Percentiles rank a stretch among this genome's conserved stretches.
These are phyloP conservation scores for Backusella psychrophila DNA, from an alignment of 192 early-diverging fungal species.

Conservation along the genomic window DNA sequence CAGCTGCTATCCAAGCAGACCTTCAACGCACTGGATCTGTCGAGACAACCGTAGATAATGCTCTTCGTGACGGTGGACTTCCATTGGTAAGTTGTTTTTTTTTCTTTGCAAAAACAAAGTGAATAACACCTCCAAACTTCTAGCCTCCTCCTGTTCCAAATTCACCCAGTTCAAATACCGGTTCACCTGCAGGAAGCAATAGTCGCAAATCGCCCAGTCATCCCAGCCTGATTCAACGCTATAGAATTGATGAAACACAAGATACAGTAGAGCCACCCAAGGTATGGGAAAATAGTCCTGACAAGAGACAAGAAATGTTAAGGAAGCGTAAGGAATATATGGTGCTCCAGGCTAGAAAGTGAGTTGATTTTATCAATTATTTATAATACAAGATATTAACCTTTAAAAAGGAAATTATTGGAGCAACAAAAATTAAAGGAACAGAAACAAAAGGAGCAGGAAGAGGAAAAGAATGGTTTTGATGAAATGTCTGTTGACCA, in stretches of 20 bases:
- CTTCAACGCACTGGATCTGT: slow-evolving; percentile 82
- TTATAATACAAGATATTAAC: neutral
- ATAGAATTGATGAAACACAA: slow-evolving; percentile 46
- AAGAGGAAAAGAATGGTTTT: neutral
- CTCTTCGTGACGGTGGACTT: slow-evolving; percentile 61
- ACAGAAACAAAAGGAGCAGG: neutral
- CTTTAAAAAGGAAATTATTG: slow-evolving; percentile 17
- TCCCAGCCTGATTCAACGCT: slow-evolving; percentile 48
- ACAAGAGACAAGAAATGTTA: slow-evolving; percentile 59
- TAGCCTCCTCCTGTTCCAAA: slow-evolving; percentile 5
- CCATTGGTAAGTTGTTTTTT: slow-evolving; percentile 44
- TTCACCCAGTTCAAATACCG: slow-evolving; percentile 11
- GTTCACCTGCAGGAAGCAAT: slow-evolving; percentile 32
- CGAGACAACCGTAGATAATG: slow-evolving; percentile 78
- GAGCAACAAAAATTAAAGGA: slow-evolving; percentile 14
- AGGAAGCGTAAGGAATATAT: slow-evolving; percentile 67
- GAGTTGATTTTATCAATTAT: neutral
- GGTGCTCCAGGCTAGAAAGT: slow-evolving; percentile 70
- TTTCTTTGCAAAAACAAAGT: neutral
- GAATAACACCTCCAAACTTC: neutral
- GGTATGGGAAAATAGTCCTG: slow-evolving; percentile 58
- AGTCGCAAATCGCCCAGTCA: slow-evolving; percentile 34
- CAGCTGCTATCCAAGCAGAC: slow-evolving; percentile 70
- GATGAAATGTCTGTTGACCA: slow-evolving; percentile 34
- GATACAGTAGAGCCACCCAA: slow-evolving; percentile 48